These are phyloP conservation scores for Diaporthe velutina DNA, from an alignment of 2,329 filamentous ascomycete species.

Conservation along the genomic window DNA sequence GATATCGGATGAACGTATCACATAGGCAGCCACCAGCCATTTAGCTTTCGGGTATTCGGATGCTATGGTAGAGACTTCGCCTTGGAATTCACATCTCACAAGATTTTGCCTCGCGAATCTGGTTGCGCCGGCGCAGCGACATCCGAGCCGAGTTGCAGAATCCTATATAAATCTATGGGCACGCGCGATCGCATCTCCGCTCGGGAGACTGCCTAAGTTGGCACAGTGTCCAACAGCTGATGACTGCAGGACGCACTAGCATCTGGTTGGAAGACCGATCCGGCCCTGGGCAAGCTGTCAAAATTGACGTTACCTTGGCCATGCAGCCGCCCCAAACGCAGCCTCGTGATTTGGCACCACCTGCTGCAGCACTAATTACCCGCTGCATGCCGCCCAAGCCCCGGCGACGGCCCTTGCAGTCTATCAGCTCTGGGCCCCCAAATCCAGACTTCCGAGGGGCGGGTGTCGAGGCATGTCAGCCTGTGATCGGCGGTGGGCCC, in stretches of 20 bases:
- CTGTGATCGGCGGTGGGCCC: conserved; percentile 1
- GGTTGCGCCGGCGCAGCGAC: conserved; percentile 20
- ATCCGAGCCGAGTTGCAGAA: background rate
- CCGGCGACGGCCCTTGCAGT: conserved; percentile 4
- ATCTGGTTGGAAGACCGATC: background rate
- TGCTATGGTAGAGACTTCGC: background rate
- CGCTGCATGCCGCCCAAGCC: conserved; percentile 17
- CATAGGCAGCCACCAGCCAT: background rate
- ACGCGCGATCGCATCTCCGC: conserved; percentile 8
- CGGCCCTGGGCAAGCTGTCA: background rate
- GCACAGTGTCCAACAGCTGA: background rate
- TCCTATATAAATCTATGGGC: background rate
- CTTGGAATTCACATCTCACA: conserved; percentile 26
- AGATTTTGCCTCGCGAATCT: conserved; percentile 20
- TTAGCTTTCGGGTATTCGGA: background rate
- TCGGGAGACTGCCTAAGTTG: background rate
- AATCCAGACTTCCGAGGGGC: background rate
- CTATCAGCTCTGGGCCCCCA: background rate
- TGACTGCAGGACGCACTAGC: background rate
- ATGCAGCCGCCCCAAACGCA: conserved; percentile 9
- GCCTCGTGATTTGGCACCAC: conserved; percentile 19
- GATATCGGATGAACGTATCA: background rate
- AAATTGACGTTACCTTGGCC: background rate
- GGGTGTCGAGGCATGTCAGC: background rate
- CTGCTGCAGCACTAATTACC: conserved; percentile 16